These are phyloP conservation scores for Gillenia trifoliata DNA, from an alignment of 306 rosid genomes.

Conservation along the genomic window DNA sequence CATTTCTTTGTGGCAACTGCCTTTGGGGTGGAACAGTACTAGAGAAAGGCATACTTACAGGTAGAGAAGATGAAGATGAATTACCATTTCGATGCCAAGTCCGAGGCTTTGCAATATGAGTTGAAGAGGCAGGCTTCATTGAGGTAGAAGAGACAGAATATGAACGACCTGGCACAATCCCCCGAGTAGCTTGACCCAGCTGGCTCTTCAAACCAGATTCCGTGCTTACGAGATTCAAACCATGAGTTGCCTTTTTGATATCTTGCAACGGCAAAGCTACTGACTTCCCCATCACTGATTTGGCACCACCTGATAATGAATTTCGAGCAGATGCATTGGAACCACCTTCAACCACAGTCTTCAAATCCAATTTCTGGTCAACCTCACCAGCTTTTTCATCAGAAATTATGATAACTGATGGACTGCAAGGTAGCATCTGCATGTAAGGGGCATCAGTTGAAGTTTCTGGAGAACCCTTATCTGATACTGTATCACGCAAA, in stretches of 20 bases:
- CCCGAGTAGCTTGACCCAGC: constrained; percentile 26
- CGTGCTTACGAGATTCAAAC: constrained; percentile 16
- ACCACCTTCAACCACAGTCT: constrained; percentile 36
- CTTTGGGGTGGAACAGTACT: constrained; percentile 42
- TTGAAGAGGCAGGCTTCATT: constrained; percentile 44
- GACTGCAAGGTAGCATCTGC: constrained; percentile 21
- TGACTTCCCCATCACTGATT: constrained; percentile 31
- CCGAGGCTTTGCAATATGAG: constrained; percentile 44
- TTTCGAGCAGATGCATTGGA: constrained; percentile 25
- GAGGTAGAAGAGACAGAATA: constrained; percentile 28
- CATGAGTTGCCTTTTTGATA: constrained; percentile 37
- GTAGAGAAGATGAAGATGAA: constrained; percentile 29
- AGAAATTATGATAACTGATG: constrained; percentile 17
- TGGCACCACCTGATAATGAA: constrained; percentile 10
- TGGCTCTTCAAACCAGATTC: constrained; percentile 44
- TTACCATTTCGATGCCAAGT: constrained; percentile 62
- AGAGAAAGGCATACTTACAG: constrained; percentile 33
- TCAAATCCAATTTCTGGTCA: constrained; percentile 27
- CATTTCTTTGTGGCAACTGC: constrained; percentile 41
- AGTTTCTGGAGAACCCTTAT: constrained; percentile 40
- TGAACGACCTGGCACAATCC: constrained; percentile 31
- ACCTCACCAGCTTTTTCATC: constrained; percentile 33
- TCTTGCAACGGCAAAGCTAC: constrained; percentile 37
- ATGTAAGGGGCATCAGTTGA: constrained; percentile 31
- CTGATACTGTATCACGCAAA: constrained; percentile 29